Evolutionary conservation across 1,284 basidiomycete genomes (phyloP).

Genomic region (Cutaneotrichosporon cutaneum): DNA sequence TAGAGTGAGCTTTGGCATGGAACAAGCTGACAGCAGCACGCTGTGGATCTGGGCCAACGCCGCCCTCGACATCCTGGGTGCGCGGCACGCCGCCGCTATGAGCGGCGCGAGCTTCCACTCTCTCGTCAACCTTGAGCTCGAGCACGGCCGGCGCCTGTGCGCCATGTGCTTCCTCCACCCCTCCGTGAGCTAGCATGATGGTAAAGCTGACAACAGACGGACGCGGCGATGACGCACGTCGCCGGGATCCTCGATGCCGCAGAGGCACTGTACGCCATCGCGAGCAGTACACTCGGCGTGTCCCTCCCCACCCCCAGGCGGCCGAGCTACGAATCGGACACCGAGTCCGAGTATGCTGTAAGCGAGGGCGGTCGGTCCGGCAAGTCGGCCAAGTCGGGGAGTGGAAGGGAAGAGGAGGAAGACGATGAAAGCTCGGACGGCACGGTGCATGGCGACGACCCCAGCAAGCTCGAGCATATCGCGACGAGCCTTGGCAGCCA

Average conservation of each 20-base stretch:
- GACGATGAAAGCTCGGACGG: neutral
- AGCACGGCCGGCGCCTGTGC: constrained; percentile 65
- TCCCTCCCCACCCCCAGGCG: neutral
- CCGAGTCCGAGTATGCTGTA: neutral
- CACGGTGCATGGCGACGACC: neutral
- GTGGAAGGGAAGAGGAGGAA: neutral
- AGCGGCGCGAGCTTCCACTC: constrained; percentile 67
- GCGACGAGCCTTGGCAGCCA: constrained; percentile 66
- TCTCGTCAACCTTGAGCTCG: constrained; percentile 68
- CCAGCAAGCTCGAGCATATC: constrained; percentile 62
- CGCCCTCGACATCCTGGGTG: constrained; percentile 54
- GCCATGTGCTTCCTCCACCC: constrained; percentile 66
- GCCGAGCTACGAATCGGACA: constrained; percentile 5
- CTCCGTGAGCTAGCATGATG: constrained; percentile 55
- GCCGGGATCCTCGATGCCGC: constrained; percentile 70
- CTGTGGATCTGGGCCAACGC: constrained; percentile 70
- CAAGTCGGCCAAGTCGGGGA: no score
- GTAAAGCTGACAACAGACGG: constrained; percentile 61
- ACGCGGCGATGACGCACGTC: constrained; percentile 58
- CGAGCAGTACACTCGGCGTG: constrained; percentile 7
- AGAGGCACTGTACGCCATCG: constrained; percentile 60
- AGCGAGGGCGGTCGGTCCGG: no score
- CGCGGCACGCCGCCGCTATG: constrained; percentile 56
- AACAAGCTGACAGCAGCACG: constrained; percentile 56
- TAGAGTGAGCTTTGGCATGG: constrained; percentile 67